Conservation (phyloP, 1,284 basidiomycete species). For the Ustilago loliicola region DNA sequence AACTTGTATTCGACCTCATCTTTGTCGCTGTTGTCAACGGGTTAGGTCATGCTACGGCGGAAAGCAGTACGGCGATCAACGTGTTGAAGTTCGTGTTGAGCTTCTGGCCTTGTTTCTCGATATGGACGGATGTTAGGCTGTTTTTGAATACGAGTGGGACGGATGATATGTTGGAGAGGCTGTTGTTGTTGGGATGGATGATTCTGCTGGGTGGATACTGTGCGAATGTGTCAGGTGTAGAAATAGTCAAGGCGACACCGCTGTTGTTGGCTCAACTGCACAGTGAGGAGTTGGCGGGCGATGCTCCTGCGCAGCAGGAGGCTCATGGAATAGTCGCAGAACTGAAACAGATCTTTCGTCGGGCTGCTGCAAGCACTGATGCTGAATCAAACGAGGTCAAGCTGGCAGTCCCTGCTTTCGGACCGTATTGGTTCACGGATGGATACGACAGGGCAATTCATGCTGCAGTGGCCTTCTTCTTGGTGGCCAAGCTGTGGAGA, state of each 20-base stretch:
- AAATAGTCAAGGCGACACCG: conserved; percentile 44
- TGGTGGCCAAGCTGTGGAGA: conserved; percentile 60
- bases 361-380: neutral
- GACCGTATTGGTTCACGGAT: conserved; percentile 57
- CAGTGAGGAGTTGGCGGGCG: conserved; percentile 16
- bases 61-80: conserved; percentile 62
- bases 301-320: conserved; percentile 20
- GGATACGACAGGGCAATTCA: conserved; percentile 54
- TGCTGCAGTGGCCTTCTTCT: conserved; percentile 62
- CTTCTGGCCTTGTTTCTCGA: conserved; percentile 65
- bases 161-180: conserved; percentile 66
- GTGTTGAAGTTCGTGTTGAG: conserved; percentile 67
- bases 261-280: conserved; percentile 30
- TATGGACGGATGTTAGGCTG: conserved; percentile 65
- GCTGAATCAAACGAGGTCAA: conserved; percentile 4
- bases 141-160: conserved; percentile 67
- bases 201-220: conserved; percentile 66
- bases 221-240: conserved; percentile 61
- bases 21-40: conserved; percentile 62
- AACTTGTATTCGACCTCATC: conserved; percentile 70
- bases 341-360: conserved; percentile 28
- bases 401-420: conserved; percentile 32
- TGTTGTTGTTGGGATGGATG: conserved; percentile 67
- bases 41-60: conserved; percentile 61
- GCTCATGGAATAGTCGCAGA: conserved; percentile 17